Evolutionary conservation across 208 protist species (phyloP).

Genomic region (Leishmania braziliensis): DNA sequence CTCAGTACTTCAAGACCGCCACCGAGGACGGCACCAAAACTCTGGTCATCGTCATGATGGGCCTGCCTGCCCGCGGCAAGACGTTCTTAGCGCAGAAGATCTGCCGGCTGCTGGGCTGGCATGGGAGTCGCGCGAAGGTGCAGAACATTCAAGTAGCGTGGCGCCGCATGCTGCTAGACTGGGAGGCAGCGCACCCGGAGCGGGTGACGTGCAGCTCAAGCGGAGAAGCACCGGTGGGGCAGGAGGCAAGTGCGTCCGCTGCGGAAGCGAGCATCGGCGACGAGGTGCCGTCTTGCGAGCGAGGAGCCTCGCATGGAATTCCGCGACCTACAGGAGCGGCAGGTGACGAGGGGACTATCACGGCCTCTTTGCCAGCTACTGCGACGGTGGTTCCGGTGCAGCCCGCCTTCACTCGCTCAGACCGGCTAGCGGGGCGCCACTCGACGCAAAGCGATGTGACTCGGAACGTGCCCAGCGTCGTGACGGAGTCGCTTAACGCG

Average conservation of each 20-base stretch:
- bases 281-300: background rate
- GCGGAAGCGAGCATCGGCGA: too few species aligned
- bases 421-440: background rate
- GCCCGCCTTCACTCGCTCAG: background rate
- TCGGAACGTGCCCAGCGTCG: constrained; percentile 13
- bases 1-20: constrained; percentile 64
- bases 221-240: background rate
- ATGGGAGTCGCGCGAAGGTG: constrained; percentile 68
- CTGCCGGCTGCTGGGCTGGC: constrained; percentile 84
- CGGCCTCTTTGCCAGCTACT: background rate
- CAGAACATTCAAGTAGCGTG: constrained; percentile 82
- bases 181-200: constrained; percentile 29
- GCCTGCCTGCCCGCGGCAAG: constrained; percentile 89
- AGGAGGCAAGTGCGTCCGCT: background rate
- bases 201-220: background rate
- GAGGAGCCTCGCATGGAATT: background rate
- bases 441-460: constrained; percentile 20
- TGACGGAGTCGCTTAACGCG: background rate
- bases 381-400: background rate
- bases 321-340: background rate
- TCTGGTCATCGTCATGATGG: constrained; percentile 88
- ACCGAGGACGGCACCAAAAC: constrained; percentile 49
- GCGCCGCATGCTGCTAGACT: constrained; percentile 62
- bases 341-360: background rate
- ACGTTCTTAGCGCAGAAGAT: constrained; percentile 92